These are phyloP conservation scores for thale cress (Arabidopsis thaliana) DNA, from an alignment of 345 rosid genomes.

Conservation along the genomic window DNA sequence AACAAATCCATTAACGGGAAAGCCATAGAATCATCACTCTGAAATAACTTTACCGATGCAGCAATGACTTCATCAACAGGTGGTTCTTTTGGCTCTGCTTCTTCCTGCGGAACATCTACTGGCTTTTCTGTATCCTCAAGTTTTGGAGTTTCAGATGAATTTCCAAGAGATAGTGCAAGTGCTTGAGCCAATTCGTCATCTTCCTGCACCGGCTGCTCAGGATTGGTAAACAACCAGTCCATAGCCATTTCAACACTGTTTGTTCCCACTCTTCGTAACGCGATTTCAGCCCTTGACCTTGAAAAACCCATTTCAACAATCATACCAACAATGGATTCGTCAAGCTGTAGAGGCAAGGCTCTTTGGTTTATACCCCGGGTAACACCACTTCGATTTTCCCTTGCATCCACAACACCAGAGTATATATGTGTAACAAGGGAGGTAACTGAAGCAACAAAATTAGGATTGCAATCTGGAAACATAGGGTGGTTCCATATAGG, in stretches of 20 bases:
- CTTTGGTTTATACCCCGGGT: conserved; percentile 74
- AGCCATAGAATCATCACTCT: conserved; percentile 70
- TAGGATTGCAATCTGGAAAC: conserved; percentile 82
- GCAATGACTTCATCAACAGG: conserved; percentile 90
- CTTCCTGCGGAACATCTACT: conserved; percentile 59
- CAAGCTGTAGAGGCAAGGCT: conserved; percentile 83
- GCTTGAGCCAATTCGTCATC: conserved; percentile 98
- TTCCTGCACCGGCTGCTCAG: conserved; percentile 94
- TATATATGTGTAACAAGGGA: conserved; percentile 79
- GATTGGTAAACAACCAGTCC: conserved; percentile 91
- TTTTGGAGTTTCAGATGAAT: conserved; percentile 84
- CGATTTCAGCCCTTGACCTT: conserved; percentile 96
- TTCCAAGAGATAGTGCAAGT: conserved; percentile 92
- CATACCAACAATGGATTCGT: conserved; percentile 81
- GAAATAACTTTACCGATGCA: conserved; percentile 78
- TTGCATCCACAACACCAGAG: conserved; percentile 89
- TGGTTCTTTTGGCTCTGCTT: conserved; percentile 62
- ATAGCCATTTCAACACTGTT: conserved; percentile 98
- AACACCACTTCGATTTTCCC: conserved; percentile 68
- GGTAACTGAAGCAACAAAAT: conserved; percentile 73
- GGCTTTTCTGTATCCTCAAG: conserved; percentile 72
- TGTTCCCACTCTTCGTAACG: conserved; percentile 87
- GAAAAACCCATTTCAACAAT: conserved; percentile 98
- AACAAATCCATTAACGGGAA: conserved; percentile 89
- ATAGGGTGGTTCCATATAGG: conserved; percentile 86